Base-by-base conservation (phyloP, 2,329 filamentous ascomycete species). In the Akanthomyces lecanii region DNA sequence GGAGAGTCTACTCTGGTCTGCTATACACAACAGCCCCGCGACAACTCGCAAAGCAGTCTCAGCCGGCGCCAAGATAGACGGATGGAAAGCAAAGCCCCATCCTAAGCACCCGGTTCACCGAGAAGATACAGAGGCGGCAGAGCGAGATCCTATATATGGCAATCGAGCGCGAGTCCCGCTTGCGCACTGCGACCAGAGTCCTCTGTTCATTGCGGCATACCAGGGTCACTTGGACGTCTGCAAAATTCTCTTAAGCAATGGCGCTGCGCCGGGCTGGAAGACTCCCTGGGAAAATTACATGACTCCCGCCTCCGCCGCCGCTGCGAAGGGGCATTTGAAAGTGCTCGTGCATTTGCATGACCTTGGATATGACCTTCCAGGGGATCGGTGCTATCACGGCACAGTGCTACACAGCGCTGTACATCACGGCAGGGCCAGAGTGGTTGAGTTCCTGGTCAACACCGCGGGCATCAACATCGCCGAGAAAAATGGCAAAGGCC, bases 1-100 rank as follows among this genome's bases (percentile, higher is more conserved):
- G 16, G 53, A 55, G 18, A 55, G 53, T 23, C 21, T 55, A 16
- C 53, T 55, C 5, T 55, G 53, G 53, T 42, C 53, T 11, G 53
- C 53, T 10, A 30, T 55, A 28, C 53, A 55, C 14, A 10, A 28
- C 53, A 44, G 21, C 16, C 38, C 21, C 5, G 53, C 12, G 2
- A 55, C 40, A 6, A 36, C 36, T 21, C 11, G 12, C 21, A 55
- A 55, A 28, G 36, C 53, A 44, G 18, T 55, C 18, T 28, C 25
- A n/a, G 53, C 53, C n/a, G 53, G 53, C 23, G 53, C 53, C 33
- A 55, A 55, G 21, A n/a, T 55, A 30, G 38, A 55, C 21, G 38
- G 23, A 4, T 25, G 21, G 53, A 55, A 44, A 21, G 3, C 38
- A 7, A 44, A 44, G 23, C 33, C 51, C 10, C 18, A 53, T 23